Evolutionary conservation across 108 stramenopile species (phyloP), one percentile per base, ranked within the genome.

Genomic region (Fistulifera pelliculosa): DNA sequence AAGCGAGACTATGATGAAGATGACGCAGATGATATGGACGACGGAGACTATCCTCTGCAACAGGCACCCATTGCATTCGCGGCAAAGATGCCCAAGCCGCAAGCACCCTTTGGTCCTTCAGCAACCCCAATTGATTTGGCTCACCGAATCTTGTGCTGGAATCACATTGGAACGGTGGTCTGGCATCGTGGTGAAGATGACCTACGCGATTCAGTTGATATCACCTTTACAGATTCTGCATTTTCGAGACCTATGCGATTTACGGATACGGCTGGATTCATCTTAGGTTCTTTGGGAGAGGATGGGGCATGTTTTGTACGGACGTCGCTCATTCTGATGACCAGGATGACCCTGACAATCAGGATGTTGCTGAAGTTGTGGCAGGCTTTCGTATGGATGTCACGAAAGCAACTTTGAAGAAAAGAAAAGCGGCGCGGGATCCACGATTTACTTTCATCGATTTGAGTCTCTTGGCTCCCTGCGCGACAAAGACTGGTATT

Each of bases 61-160:
- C 14, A 42, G 25, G 11, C 38, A 28, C 12, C 54, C 7, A 40
- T 17, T 42, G 6, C 2, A 23, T 17, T 21, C 15, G 14, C 41
- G 27, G n/a, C 28, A 0, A 47, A 38, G 25, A 47, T 65, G 19
- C 62, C 72, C 14, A 62, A 70, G 12, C 82, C 81, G 1, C 90
- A 91, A 60, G 60, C 80, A 10, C 65, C 90, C 22, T 92, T 92
- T 64, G 75, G 80, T 4, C 81, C 83, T 8, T 85, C 85, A 14
- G 70, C 83, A 12, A 87, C 85, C 1, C 84, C 86, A 8, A 45
- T 87, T 13, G 80, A 64, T 14, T 54, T 80, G 26, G 47, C 79
- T 28, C 73, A 81, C 28, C 83, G 90, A 13, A 83, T 87, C 56
- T 47, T 92, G 16, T 87, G 85, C 60, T 92, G 90, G 90, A 92